Conservation (phyloP, 129 eudicot genomes). For the Arctium minus region DNA sequence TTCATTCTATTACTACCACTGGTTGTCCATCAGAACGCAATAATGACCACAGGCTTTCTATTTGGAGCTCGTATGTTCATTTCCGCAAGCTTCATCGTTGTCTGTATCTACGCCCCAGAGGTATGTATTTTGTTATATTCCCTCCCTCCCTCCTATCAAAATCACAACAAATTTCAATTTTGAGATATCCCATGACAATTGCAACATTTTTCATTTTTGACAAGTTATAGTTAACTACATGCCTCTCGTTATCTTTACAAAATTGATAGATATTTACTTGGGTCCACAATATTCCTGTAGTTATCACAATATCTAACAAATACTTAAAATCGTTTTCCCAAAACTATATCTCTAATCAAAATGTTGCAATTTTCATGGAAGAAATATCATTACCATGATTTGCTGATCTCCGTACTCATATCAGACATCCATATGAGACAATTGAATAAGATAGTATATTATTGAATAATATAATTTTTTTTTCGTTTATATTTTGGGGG, state of each 20-base stretch:
- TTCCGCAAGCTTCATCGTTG: conserved; percentile 40
- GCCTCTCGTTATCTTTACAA: not conserved
- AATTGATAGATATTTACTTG: not conserved
- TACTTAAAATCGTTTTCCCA: not conserved
- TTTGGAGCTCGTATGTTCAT: conserved; percentile 68
- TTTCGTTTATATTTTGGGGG: not conserved
- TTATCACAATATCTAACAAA: not conserved
- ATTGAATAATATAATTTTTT: not conserved
- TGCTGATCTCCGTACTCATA: too few relatives aligned
- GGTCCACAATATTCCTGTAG: not conserved
- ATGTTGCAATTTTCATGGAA: not conserved
- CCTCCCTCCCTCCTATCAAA: not conserved
- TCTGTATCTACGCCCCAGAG: conserved; percentile 60
- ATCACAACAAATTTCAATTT: not conserved
- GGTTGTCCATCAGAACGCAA: conserved; percentile 40
- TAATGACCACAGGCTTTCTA: conserved; percentile 38
- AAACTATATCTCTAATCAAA: not conserved
- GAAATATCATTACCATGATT: not conserved
- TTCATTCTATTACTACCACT: conserved; percentile 50
- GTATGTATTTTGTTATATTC: conserved; percentile 23
- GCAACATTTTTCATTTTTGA: not conserved
- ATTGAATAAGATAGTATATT: too few relatives aligned
- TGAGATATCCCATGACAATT: not conserved
- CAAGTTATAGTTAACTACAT: not conserved
- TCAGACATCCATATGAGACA: too few relatives aligned